Conservation (phyloP, 305 asterid genomes). For the Ilex paraguariensis region DNA sequence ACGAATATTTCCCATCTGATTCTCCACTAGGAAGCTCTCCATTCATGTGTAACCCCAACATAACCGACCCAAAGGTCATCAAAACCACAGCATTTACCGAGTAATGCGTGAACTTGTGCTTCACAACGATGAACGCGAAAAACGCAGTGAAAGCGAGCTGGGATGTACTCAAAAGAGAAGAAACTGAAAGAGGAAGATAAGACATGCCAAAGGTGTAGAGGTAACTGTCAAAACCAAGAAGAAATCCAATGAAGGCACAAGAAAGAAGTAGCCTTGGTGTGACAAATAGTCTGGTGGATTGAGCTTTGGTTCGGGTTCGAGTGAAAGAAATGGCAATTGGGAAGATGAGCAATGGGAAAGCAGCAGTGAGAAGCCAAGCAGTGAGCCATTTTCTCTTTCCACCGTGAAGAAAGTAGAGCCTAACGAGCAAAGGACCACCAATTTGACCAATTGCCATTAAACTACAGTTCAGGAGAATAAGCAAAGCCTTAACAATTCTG, state of each 20-base stretch:
- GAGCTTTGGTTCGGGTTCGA: neutral
- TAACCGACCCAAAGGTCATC: slow-evolving; percentile 27
- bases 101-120: slow-evolving; percentile 24
- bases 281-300: neutral
- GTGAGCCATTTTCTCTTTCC: slow-evolving; percentile 30
- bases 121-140: slow-evolving; percentile 23
- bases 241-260: slow-evolving; percentile 16
- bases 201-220: slow-evolving; percentile 28
- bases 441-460: slow-evolving; percentile 23
- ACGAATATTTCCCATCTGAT: slow-evolving; percentile 11
- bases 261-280: slow-evolving; percentile 12
- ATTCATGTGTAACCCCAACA: slow-evolving; percentile 23
- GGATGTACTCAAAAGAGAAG: slow-evolving; percentile 19
- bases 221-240: slow-evolving; percentile 23
- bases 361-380: slow-evolving; percentile 22
- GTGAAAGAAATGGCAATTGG: slow-evolving; percentile 17
- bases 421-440: slow-evolving; percentile 18
- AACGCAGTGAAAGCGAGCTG: slow-evolving; percentile 24
- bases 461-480: slow-evolving; percentile 14
- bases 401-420: slow-evolving; percentile 24
- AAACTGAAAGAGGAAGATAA: slow-evolving; percentile 25
- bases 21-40: slow-evolving; percentile 27
- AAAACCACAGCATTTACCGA: slow-evolving; percentile 21
- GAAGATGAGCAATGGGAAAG: slow-evolving; percentile 21
- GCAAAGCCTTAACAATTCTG: slow-evolving; percentile 9